Conservation (phyloP, 2,329 filamentous ascomycete genomes). For the Aphanoascus verrucosus region DNA sequence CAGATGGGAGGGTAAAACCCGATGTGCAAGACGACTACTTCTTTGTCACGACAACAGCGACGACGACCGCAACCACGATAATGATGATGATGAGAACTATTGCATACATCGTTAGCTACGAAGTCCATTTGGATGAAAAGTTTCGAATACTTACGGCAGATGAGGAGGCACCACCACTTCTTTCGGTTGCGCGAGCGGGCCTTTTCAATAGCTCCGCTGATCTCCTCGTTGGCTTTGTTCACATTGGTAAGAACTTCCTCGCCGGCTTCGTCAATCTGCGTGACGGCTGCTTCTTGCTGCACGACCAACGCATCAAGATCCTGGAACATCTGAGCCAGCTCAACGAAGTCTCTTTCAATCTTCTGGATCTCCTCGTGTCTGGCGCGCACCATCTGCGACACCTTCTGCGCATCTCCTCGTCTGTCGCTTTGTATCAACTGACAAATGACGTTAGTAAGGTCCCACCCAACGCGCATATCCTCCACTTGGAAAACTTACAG, state of each 20-base stretch:
- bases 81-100: conserved; percentile 46
- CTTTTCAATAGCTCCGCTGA: conserved; percentile 69
- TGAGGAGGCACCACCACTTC: conserved; percentile 93
- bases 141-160: conserved; percentile 46
- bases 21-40: not conserved
- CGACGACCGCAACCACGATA: conserved; percentile 39
- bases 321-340: conserved; percentile 77
- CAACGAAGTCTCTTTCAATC: conserved; percentile 82
- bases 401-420: conserved; percentile 67
- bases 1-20: not conserved
- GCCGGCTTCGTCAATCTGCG: conserved; percentile 73
- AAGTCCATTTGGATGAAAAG: not conserved
- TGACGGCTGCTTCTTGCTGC: conserved; percentile 71
- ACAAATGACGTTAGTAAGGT: not conserved
- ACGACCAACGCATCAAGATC: conserved; percentile 78
- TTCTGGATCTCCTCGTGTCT: conserved; percentile 81
- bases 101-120: conserved; percentile 3
- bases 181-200: conserved; percentile 72
- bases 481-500: conserved; percentile 35
- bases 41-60: conserved; percentile 36
- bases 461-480: not conserved
- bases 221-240: conserved; percentile 72
- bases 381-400: conserved; percentile 67
- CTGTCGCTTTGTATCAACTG: conserved; percentile 68
- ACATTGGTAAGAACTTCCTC: conserved; percentile 79